Evolutionary conservation across 768 basidiomycete genomes (phyloP).

Genomic region (Daedaleopsis nitida): DNA sequence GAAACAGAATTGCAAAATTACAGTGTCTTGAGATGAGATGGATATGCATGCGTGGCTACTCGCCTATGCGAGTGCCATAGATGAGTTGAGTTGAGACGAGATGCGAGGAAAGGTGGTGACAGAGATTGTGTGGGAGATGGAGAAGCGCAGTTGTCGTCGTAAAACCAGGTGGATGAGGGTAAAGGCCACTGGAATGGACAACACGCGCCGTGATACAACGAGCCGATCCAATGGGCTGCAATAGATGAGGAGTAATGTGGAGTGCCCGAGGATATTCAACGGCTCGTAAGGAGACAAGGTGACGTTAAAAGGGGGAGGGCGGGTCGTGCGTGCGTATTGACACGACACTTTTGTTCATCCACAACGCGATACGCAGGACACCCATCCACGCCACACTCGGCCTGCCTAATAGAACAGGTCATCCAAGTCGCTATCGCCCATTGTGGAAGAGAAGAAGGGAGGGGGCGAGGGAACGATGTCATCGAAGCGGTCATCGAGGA

Average conservation of each 20-base stretch:
- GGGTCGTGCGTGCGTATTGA: constrained; percentile 8
- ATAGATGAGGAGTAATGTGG: background rate
- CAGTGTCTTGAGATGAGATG: constrained; percentile 18
- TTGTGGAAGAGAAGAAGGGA: constrained; percentile 23
- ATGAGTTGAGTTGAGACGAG: background rate
- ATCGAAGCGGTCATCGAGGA: constrained; percentile 20
- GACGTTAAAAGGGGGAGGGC: constrained; percentile 9
- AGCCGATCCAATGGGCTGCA: background rate
- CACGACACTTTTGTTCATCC: constrained; percentile 16
- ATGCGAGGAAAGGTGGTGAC: background rate
- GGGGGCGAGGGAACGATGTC: constrained; percentile 21
- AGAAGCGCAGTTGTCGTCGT: background rate
- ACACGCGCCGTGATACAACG: background rate
- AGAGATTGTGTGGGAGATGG: background rate
- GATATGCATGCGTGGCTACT: constrained; percentile 18
- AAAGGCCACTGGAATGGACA: background rate
- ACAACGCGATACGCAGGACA: constrained; percentile 2
- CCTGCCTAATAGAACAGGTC: constrained; percentile 23
- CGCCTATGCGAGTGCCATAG: constrained; percentile 17
- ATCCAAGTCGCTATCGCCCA: constrained; percentile 21
- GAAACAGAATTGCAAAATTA: constrained; percentile 21
- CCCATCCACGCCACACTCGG: background rate
- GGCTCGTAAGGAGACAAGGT: constrained; percentile 7
- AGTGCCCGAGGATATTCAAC: constrained; percentile 9
- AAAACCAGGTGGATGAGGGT: background rate